These are phyloP conservation scores for Dactylellina cionopaga DNA, from an alignment of 2,329 filamentous ascomycete genomes.

Conservation along the genomic window DNA sequence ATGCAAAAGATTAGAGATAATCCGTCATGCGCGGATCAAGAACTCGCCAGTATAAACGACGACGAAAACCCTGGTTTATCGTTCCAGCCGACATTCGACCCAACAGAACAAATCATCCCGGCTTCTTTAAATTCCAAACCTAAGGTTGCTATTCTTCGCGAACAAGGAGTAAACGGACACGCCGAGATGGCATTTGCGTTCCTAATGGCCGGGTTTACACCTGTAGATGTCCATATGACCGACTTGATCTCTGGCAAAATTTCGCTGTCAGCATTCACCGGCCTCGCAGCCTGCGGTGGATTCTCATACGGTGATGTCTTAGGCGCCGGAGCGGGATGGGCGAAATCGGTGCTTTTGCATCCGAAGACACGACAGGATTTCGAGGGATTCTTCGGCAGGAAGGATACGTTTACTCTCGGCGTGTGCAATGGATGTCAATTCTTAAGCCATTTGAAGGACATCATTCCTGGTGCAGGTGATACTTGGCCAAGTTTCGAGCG, in stretches of 20 bases:
- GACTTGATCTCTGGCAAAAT: slow-evolving; percentile 82
- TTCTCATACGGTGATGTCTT: slow-evolving; percentile 95
- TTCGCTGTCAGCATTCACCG: slow-evolving; percentile 82
- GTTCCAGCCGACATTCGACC: slow-evolving; percentile 82
- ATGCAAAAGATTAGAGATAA: slow-evolving; percentile 94
- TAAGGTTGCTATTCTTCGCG: slow-evolving; percentile 88
- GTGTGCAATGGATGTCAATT: slow-evolving; percentile 99
- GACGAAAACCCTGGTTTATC: slow-evolving; percentile 81
- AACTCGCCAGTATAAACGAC: slow-evolving; percentile 79
- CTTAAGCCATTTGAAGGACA: slow-evolving; percentile 79
- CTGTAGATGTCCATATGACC: slow-evolving; percentile 96
- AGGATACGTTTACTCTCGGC: slow-evolving; percentile 90
- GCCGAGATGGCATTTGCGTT: slow-evolving; percentile 99
- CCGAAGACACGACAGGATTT: slow-evolving; percentile 79
- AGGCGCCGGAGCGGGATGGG: slow-evolving; percentile 96
- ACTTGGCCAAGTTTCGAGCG: slow-evolving; percentile 87
- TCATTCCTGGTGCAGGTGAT: slow-evolving; percentile 82
- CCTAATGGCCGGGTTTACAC: slow-evolving; percentile 86
- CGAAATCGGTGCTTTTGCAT: slow-evolving; percentile 89
- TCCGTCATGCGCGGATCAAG: slow-evolving; percentile 82
- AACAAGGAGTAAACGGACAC: slow-evolving; percentile 94
- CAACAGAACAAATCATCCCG: slow-evolving; percentile 63
- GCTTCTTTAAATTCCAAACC: slow-evolving; percentile 70
- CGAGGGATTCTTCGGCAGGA: slow-evolving; percentile 75
- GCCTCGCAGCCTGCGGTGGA: slow-evolving; percentile 92